Percentiles rank a stretch among this genome's conserved stretches.
Conservation (phyloP, 2,329 filamentous ascomycete genomes). For the Arthrobotrys pseudoclavata region DNA sequence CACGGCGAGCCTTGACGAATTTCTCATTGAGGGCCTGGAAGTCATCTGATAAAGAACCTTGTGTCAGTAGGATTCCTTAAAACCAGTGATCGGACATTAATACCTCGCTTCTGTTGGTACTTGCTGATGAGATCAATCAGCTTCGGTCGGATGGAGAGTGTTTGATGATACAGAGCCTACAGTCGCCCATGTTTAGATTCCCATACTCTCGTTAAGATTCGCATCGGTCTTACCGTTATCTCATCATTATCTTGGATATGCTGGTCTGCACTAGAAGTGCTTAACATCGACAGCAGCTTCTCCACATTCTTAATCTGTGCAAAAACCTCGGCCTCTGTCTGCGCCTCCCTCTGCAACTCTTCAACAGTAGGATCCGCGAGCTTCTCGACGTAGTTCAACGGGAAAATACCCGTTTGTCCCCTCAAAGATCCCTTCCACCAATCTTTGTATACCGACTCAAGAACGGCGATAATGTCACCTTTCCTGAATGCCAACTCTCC, state of each 20-base stretch:
- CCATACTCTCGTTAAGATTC: conserved; percentile 4
- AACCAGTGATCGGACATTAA: conserved; percentile 52
- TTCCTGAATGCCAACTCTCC: conserved; percentile 97
- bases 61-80: conserved; percentile 44
- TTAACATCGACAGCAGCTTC: conserved; percentile 87
- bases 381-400: conserved; percentile 98
- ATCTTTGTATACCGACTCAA: conserved; percentile 98
- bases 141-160: conserved; percentile 92
- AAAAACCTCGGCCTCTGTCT: conserved; percentile 89
- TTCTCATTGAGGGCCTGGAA: conserved; percentile 99
- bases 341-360: conserved; percentile 92
- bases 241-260: conserved; percentile 96
- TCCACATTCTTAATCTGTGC: conserved; percentile 83
- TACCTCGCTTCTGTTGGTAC: conserved; percentile 99
- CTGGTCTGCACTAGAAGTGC: conserved; percentile 83
- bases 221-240: conserved; percentile 76
- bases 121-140: conserved; percentile 98
- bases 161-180: conserved; percentile 89
- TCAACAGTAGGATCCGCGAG: conserved; percentile 93
- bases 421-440: conserved; percentile 98
- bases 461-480: conserved; percentile 94
- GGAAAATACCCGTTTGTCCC: conserved; percentile 97
- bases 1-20: conserved; percentile 97
- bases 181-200: conserved; percentile 42
- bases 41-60: conserved; percentile 75